phyloP scores from a whole-genome alignment of 192 early-diverging fungal genomes.

The Umbelopsis ramanniana region DNA sequence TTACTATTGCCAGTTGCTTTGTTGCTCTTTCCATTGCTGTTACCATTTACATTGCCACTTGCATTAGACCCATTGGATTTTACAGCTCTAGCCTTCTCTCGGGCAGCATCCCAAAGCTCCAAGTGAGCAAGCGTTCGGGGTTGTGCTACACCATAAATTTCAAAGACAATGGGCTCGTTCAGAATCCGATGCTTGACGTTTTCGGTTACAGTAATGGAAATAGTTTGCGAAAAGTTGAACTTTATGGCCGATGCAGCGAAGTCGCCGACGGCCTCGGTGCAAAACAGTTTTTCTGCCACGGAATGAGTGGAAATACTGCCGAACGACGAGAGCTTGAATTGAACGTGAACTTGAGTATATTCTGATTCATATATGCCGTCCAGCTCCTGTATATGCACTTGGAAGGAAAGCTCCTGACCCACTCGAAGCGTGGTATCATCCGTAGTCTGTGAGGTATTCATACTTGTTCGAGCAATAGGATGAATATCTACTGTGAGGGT shows the following conservation, averaged over 20 bases:
- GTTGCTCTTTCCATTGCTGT: conserved; percentile 1
- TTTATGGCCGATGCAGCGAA: conserved; percentile 55
- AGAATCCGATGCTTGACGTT: conserved; percentile 28
- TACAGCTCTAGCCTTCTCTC: conserved; percentile 33
- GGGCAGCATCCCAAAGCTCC: conserved; percentile 59
- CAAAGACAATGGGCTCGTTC: conserved; percentile 45
- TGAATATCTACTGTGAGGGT: conserved; percentile 45
- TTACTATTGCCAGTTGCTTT: too few species aligned
- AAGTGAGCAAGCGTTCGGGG: conserved; percentile 41
- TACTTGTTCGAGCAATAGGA: conserved; percentile 38
- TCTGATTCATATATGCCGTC: conserved; percentile 61
- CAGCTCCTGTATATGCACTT: conserved; percentile 62
- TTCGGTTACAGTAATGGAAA: conserved; percentile 43
- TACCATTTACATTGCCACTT: neutral
- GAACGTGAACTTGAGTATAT: conserved; percentile 72
- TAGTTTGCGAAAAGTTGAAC: conserved; percentile 56
- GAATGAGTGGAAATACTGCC: conserved; percentile 48
- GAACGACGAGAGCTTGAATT: conserved; percentile 72
- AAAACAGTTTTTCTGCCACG: conserved; percentile 53
- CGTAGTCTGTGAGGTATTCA: neutral
- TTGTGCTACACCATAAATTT: conserved; percentile 57
- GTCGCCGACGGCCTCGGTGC: conserved; percentile 59
- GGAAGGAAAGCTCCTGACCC: conserved; percentile 62
- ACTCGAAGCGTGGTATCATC: conserved; percentile 40
- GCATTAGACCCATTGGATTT: neutral